Evolutionary conservation across 495 filamentous ascomycete species (phyloP), one percentile per base, ranked within the genome.

Genomic region (Diplogelasinospora grovesii): DNA sequence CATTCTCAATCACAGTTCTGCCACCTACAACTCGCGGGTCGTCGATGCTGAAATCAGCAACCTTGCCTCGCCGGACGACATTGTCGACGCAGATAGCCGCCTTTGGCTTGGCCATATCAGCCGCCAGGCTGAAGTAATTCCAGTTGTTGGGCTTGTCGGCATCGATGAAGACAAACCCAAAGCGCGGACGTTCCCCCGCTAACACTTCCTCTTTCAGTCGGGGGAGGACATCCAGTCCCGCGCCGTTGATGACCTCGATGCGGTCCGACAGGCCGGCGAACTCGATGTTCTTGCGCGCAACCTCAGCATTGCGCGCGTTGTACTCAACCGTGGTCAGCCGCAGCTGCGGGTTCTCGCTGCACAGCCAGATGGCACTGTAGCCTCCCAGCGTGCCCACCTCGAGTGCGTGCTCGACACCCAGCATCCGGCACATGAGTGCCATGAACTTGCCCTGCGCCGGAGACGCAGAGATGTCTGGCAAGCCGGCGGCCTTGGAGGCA

Each of bases 321-420:
- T 60, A 52, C 40, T 75, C 74, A 25, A 78, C 56, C 27, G 56
- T 70, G 1, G 70, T 74, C 1, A 76, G 58, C 26, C 62, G 55
- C 28, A 39, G 16, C 53, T 57, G 21, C 49, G 63, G 26, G 61
- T 56, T 41, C 38, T 52, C 15, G 13, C 46, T 39, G 3, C 71
- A 69, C 26, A 76, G 60, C 60, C 70, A 75, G 52, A 78, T 75
- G 23, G 62, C 57, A 4, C 63, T 66, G 55, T 73, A 73, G 20
- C 66, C 73, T 24, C 73, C 73, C 20, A 77, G 50, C 0, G 73
- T 74, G 20, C 73, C 73, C 28, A 77, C 49, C 36, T 77, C 73
- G 29, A 77, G 69, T 6, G 68, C 61, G 22, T 57, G 52, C 18
- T 62, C 60, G 30, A 64, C 67, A 24, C 45, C 39, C 4, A 56